A percentile compares a stretch with the other conserved stretches of the same genome.
These are phyloP conservation scores for Paulownia fortunei DNA, from an alignment of 257 asterid species.

Conservation along the genomic window DNA sequence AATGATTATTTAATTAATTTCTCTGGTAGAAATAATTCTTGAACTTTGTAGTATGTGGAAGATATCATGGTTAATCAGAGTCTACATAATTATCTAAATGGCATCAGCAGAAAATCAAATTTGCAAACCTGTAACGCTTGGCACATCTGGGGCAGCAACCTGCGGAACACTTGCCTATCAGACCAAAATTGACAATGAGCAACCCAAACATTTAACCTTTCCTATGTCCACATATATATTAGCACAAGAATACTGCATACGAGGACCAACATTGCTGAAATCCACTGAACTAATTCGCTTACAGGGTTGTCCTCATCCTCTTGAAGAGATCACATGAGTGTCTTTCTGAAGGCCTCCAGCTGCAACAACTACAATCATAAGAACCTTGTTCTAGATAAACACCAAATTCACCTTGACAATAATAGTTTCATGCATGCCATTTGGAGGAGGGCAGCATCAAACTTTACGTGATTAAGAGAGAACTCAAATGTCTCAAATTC, in stretches of 20 bases:
- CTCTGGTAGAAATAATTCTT: not conserved
- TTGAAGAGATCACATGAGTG: conserved; percentile 85
- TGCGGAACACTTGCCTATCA: conserved; percentile 55
- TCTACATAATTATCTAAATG: not conserved
- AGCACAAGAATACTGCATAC: not conserved
- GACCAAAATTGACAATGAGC: conserved; percentile 26
- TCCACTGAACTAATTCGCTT: conserved; percentile 36
- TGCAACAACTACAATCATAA: conserved; percentile 47
- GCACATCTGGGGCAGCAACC: conserved; percentile 37
- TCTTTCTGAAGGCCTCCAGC: conserved; percentile 90
- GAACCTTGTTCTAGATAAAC: conserved; percentile 16
- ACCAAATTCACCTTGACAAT: conserved; percentile 4
- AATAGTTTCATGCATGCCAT: not conserved
- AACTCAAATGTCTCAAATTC: not conserved
- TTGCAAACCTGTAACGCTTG: conserved; percentile 48
- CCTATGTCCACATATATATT: not conserved
- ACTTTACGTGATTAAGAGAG: not conserved
- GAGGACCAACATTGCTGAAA: not conserved
- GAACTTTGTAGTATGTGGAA: not conserved
- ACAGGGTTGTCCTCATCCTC: conserved; percentile 81
- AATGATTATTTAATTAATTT: conserved; percentile 16
- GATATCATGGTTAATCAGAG: no score
- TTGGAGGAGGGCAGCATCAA: not conserved
- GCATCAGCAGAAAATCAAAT: conserved; percentile 5
- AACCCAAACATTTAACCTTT: not conserved